Evolutionary conservation across 2,329 filamentous ascomycete species (phyloP).

Genomic region (Ophiocordyceps sinensis): DNA sequence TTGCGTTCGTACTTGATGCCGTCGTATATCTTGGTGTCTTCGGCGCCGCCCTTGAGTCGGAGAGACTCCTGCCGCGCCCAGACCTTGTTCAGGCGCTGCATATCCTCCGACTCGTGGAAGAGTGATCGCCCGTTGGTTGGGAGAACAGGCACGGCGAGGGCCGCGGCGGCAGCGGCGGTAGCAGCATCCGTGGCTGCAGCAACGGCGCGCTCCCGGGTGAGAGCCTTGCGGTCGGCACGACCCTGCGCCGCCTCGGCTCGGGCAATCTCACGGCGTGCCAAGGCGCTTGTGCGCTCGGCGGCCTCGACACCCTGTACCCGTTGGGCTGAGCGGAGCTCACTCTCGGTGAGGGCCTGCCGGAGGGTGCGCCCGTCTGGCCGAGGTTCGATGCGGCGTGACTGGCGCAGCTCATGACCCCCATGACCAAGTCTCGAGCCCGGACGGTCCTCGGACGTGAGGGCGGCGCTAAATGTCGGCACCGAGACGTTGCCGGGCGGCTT

Average conservation of each 20-base stretch:
- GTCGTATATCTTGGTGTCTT: constrained; percentile 42
- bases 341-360: constrained; percentile 13
- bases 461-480: constrained; percentile 8
- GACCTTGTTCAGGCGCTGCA: constrained; percentile 38
- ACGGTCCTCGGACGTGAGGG: constrained; percentile 6
- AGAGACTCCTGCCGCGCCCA: constrained; percentile 40
- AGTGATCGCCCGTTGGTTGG: constrained; percentile 14
- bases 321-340: constrained; percentile 4
- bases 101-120: constrained; percentile 32
- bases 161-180: constrained; percentile 14
- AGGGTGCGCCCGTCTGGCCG: constrained; percentile 13
- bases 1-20: constrained; percentile 51
- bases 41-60: constrained; percentile 24
- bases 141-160: constrained; percentile 3
- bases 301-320: constrained; percentile 14
- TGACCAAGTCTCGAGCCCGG: constrained; percentile 10
- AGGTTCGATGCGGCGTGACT: constrained; percentile 25
- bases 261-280: constrained; percentile 37
- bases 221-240: constrained; percentile 33
- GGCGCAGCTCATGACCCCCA: constrained; percentile 28
- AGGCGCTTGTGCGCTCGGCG: constrained; percentile 31
- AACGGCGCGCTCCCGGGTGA: constrained; percentile 23
- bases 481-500: constrained; percentile 8
- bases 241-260: constrained; percentile 35
- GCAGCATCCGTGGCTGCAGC: constrained; percentile 17